Evolutionary conservation across 2,329 filamentous ascomycete genomes (phyloP), one percentile per base, ranked within the genome.

Genomic region (Tolypocladium inflatum): DNA sequence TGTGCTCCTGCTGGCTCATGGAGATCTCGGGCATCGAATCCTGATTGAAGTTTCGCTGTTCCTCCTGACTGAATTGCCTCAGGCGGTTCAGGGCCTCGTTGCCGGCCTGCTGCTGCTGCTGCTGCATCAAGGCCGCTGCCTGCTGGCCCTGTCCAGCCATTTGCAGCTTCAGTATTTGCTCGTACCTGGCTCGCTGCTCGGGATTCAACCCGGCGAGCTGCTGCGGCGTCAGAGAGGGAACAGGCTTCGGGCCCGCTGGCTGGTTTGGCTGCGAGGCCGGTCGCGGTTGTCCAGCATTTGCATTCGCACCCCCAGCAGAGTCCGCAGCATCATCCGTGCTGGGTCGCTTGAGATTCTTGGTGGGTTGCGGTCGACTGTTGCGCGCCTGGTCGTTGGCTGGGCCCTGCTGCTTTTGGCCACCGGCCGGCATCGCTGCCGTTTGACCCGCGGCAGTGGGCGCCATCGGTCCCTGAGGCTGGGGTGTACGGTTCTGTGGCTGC

Each of bases 261-360:
- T 58, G 61, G n/a, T 59, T 64, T 6, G 63, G 61, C 30, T 71
- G 70, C 15, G 67, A 63, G 11, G 52, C 55, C 15, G 69, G 64
- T 54, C 66, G 65, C 13, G 60, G n/a, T 15, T 62, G 41, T 17
- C 43, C 59, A 1, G 60, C 48, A 19, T 7, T 37, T 38, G 66
- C 57, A 50, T 67, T 69, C 2, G 63, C 58, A 2, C 57, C 50
- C 23, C 66, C 60, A 3, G 62, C 50, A 15, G 61, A 59, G 30
- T 77, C 75, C n/a, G 61, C 61, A 11, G 60, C 63, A 53, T 82
- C 80, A 30, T 82, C 80, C 4, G 73, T 69, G 55, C 71, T 79
- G 4, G 79, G 71, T 1, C 81, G 78, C 70, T 84, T 83, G 50
- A 81, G 71, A 54, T 71, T 78, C 66, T 79, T 82, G 33, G 62